Evolutionary conservation across 768 basidiomycete species (phyloP), one percentile per base, ranked within the genome.

Genomic region (Lactarius sp.): DNA sequence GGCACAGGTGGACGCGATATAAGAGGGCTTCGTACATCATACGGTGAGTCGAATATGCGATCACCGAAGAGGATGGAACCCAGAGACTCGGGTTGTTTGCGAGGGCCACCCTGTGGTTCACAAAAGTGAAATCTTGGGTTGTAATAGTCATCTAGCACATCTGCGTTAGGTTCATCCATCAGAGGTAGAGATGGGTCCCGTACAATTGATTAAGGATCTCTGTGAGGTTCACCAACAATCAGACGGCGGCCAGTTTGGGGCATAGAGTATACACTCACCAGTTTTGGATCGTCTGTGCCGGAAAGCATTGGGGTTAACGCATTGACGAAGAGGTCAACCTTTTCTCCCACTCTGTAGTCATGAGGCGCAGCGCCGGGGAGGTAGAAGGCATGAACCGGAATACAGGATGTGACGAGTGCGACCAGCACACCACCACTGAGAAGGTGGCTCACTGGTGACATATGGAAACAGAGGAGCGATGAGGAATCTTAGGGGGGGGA

Each of bases 41-140:
- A 98, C 2, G 88, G 90, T 3, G 92, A 92, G 70, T 88, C 86
- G 74, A 94, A 92, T 69, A 98, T 93, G 66, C 96, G 82, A 78
- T 98, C 96, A 16, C 96, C 96, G 68, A 97, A 97, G n/a, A 98
- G 77, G 69, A 98, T 94, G 18, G 92, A 92, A 6, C 96, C 96
- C 33, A 98, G 77, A 1, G 86, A 88, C 74, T 95, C 94, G 3
- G 92, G 88, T 71, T 87, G 86, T 69, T 83, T 83, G 71, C 83
- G 74, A 22, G 85, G 81, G 10, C 92, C 94, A 20, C 77, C 87
- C 47, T 80, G 75, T 31, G 96, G 96, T 62, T 83, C 71, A 71
- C 96, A 98, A 74, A 98, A 97, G 65, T 85, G 85, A 66, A 98
- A 90, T 58, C 80, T 79, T 2, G 87, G 83, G 70, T 94, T 84